Evolutionary conservation across 2,329 filamentous ascomycete species (phyloP).

Genomic region (Cytospora chrysosperma): DNA sequence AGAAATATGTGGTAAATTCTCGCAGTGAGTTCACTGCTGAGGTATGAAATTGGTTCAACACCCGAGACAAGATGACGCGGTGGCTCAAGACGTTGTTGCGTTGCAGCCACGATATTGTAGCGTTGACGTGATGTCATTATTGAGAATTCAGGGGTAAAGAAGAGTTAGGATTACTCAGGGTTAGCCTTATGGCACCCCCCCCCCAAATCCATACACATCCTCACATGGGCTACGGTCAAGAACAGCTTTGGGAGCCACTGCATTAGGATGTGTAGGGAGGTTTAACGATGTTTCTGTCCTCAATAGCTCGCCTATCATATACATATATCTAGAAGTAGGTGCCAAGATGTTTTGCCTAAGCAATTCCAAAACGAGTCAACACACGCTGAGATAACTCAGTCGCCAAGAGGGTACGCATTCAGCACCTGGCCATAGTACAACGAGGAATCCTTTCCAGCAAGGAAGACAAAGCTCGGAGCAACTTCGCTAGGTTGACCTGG

Average conservation of each 20-base stretch:
- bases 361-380: background rate
- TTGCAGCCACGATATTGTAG: background rate
- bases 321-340: background rate
- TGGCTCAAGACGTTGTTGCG: background rate
- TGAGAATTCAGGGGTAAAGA: background rate
- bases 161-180: background rate
- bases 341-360: background rate
- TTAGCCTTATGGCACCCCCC: background rate
- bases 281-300: no score
- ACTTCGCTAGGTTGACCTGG: conserved; percentile 46
- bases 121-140: background rate
- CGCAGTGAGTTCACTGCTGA: background rate
- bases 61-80: background rate
- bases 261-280: background rate
- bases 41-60: background rate
- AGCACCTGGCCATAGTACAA: conserved; percentile 41
- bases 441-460: conserved; percentile 40
- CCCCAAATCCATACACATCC: background rate
- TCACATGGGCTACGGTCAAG: background rate
- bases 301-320: background rate
- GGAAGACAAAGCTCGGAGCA: conserved; percentile 41
- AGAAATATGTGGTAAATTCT: background rate
- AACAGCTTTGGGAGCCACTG: no score
- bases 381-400: conserved; percentile 27
- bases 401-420: conserved; percentile 41